Base-by-base conservation (phyloP, 805 yeast genomes). In the Spathaspora gorwiae region DNA sequence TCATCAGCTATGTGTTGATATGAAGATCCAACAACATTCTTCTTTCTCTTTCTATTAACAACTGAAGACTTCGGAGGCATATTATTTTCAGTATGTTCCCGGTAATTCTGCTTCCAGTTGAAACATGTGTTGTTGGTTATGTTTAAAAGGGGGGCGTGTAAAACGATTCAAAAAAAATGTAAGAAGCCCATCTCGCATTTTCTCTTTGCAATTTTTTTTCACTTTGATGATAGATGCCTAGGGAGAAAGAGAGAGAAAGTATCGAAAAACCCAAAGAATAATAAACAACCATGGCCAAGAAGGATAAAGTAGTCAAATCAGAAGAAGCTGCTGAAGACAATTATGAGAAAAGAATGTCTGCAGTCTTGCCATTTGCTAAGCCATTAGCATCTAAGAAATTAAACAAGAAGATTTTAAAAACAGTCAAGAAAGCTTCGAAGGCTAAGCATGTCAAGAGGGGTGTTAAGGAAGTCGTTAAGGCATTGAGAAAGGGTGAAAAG, bases 371-470 rank as follows among this genome's bases (percentile, higher is more conserved):
- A 45, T 92, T 94, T 68, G 97, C 99, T 44, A 75, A 81, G 60
- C 99, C 99, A 49, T 77, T 94, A 57, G 99, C 99, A 12, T 81
- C 96, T 37, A 94, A 94, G 74, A 94, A 94, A 68, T 74, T 92
- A 64, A 94, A 94, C 76, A 94, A 94, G 72, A 94, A 92, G 70
- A 84, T 92, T 13, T 79, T 95, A 62, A 94, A 94, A 73, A 88
- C 96, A 38, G 95, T 94, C 52, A 94, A 94, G 79, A 92, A 89
- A 68, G 98, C 99, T 8, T 90, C 98, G 44, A 94, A 94, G 73
- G 95, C 97, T 53, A 94, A 94, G 73, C 97, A 92, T 68, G 97
- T 94, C 56, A 92, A 90, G 73, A 82, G 99, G 72, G 99, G 99
- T 66, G 98, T 94, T 46, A 94, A 94, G 71, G 99, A 94, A 72